Conservation (phyloP, 2,329 filamentous ascomycete genomes). For the Boeremia lycopersici region DNA sequence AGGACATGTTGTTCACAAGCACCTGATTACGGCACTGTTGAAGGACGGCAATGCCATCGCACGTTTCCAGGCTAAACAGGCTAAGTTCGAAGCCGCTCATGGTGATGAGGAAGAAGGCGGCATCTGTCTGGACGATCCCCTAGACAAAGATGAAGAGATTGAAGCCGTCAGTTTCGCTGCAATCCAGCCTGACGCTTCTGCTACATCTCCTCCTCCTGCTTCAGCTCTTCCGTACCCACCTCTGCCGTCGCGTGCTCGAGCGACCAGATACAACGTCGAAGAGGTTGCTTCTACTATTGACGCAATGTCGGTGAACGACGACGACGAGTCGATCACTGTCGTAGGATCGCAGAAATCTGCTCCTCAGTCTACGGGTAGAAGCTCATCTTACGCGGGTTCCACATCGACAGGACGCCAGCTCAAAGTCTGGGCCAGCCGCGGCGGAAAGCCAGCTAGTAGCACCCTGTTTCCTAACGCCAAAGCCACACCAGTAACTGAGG, state of each 20-base stretch:
- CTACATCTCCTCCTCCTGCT: neutral
- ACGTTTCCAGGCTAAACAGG: slow-evolving; percentile 40
- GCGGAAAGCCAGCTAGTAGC: slow-evolving; percentile 28
- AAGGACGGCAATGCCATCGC: slow-evolving; percentile 19
- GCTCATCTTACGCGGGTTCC: slow-evolving; percentile 1
- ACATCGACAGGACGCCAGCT: slow-evolving; percentile 14
- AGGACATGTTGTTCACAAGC: slow-evolving; percentile 58
- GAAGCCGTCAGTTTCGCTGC: slow-evolving; percentile 29
- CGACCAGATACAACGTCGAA: neutral
- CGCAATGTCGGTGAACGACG: slow-evolving; percentile 24
- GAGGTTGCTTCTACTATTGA: slow-evolving; percentile 19
- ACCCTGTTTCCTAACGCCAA: slow-evolving; percentile 47
- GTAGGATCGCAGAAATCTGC: slow-evolving; percentile 6
- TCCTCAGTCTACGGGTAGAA: neutral
- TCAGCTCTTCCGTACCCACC: slow-evolving; percentile 25
- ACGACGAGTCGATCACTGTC: slow-evolving; percentile 17
- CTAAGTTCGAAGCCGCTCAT: slow-evolving; percentile 32
- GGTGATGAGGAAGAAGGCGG: slow-evolving; percentile 40
- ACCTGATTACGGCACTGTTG: slow-evolving; percentile 49
- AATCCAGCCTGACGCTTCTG: slow-evolving; percentile 28
- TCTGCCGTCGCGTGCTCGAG: slow-evolving; percentile 20
- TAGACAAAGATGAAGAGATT: slow-evolving; percentile 27
- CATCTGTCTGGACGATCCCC: slow-evolving; percentile 21
- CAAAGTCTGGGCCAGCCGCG: slow-evolving; percentile 32
- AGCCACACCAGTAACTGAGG: slow-evolving; percentile 30